Evolutionary conservation across 2,329 filamentous ascomycete species (phyloP).

Genomic region (Biscogniauxia mediterranea): DNA sequence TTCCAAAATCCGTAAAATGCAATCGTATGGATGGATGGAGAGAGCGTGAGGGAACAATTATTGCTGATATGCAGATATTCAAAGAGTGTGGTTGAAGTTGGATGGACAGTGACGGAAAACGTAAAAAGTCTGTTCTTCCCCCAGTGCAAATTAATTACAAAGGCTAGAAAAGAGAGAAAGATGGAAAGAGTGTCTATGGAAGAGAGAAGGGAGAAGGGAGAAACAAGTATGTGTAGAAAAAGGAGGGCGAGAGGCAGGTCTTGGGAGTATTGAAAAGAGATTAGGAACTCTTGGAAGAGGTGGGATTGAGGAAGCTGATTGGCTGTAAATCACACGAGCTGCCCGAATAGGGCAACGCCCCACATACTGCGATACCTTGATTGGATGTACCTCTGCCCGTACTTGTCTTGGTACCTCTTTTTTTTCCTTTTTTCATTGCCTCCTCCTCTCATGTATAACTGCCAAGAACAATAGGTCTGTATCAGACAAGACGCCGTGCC

Average conservation of each 20-base stretch:
- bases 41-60: constrained; percentile 12
- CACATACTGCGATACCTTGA: not conserved
- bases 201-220: constrained; percentile 12
- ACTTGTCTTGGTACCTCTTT: not conserved
- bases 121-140: constrained; percentile 13
- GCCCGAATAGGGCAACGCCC: not conserved
- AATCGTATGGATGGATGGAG: constrained; percentile 12
- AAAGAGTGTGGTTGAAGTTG: constrained; percentile 29
- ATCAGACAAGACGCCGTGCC: not conserved
- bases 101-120: constrained; percentile 16
- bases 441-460: constrained; percentile 10
- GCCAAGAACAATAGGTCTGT: constrained; percentile 5
- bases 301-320: constrained; percentile 11
- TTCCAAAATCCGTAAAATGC: constrained; percentile 1
- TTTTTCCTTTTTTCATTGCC: constrained; percentile 10
- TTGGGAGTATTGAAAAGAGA: constrained; percentile 14
- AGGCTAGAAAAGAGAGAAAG: constrained; percentile 18
- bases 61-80: constrained; percentile 8
- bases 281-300: constrained; percentile 15
- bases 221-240: constrained; percentile 10
- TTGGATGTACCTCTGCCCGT: not conserved
- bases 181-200: constrained; percentile 6
- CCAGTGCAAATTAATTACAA: constrained; percentile 20
- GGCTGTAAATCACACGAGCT: constrained; percentile 5
- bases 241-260: constrained; percentile 4